phyloP scores from a whole-genome alignment of 352 stramenopile species.

The Pythium phragmitis region DNA sequence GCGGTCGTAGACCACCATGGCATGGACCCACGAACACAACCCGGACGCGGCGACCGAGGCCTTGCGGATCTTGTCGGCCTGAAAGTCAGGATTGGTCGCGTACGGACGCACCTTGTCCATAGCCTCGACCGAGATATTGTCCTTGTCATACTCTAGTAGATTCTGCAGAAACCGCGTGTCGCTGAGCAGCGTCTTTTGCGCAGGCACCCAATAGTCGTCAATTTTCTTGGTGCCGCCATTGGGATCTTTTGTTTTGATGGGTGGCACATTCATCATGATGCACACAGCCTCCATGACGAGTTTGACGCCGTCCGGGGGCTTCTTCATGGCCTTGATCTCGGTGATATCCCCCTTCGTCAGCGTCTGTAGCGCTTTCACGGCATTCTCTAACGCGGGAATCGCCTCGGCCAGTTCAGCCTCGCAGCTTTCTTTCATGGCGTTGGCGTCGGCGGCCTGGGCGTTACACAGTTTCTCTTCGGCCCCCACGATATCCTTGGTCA shows the following conservation, averaged over 20 bases:
- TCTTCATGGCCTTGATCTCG: constrained; percentile 97
- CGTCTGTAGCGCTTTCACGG: constrained; percentile 90
- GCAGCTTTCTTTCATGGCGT: constrained; percentile 89
- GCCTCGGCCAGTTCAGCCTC: constrained; percentile 92
- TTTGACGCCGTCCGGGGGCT: constrained; percentile 93
- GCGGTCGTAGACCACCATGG: constrained; percentile 95
- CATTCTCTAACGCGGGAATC: constrained; percentile 90
- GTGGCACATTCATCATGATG: constrained; percentile 94
- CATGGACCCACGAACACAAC: constrained; percentile 94
- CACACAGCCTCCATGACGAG: constrained; percentile 94
- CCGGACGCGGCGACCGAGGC: constrained; percentile 92
- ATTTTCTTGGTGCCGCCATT: constrained; percentile 91
- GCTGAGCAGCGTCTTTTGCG: constrained; percentile 91
- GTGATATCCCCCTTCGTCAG: constrained; percentile 94
- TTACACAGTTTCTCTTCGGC: constrained; percentile 87
- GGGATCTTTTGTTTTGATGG: constrained; percentile 92
- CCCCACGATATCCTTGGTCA: constrained; percentile 78
- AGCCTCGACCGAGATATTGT: constrained; percentile 91
- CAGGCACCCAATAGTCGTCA: constrained; percentile 93
- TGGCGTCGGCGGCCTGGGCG: constrained; percentile 85
- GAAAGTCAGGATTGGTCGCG: constrained; percentile 88
- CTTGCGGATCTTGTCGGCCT: constrained; percentile 93
- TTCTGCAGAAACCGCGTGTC: constrained; percentile 93
- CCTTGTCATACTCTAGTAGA: constrained; percentile 95
- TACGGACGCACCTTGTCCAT: constrained; percentile 91